A percentile compares a stretch with the other conserved stretches of the same genome.
phyloP scores from a whole-genome alignment of 345 rosid species.

The Eucalyptus melliodora region DNA sequence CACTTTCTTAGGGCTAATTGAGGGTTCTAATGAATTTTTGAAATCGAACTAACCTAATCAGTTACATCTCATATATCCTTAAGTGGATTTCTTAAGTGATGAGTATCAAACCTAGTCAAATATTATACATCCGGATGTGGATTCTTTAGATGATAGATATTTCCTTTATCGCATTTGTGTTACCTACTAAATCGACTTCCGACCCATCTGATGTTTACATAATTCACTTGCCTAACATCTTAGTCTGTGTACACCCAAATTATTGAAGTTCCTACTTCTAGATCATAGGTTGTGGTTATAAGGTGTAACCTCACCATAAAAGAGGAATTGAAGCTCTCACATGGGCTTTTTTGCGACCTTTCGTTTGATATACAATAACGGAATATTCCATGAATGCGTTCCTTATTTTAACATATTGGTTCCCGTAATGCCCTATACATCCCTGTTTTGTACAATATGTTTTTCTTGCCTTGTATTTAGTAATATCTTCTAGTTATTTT shows the following conservation, averaged over 20 bases:
- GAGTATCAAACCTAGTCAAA: not conserved
- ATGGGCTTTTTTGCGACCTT: not conserved
- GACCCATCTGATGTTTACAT: not conserved
- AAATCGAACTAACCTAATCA: not conserved
- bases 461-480: no score
- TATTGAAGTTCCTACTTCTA: not conserved
- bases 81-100: not conserved
- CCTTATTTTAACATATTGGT: no score
- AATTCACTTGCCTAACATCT: not conserved
- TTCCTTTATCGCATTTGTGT: not conserved
- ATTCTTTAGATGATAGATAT: not conserved
- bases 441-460: no score
- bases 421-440: accelerated
- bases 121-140: not conserved
- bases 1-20: not conserved
- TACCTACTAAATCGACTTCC: not conserved
- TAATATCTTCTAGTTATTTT: not conserved
- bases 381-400: not conserved
- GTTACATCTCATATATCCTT: not conserved
- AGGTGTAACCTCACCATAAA: not conserved
- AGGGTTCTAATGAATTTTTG: not conserved
- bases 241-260: not conserved
- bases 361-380: no score
- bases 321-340: not conserved
- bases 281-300: not conserved